phyloP scores from a whole-genome alignment of 1,284 basidiomycete genomes.

The Fistulinella staudtii region DNA sequence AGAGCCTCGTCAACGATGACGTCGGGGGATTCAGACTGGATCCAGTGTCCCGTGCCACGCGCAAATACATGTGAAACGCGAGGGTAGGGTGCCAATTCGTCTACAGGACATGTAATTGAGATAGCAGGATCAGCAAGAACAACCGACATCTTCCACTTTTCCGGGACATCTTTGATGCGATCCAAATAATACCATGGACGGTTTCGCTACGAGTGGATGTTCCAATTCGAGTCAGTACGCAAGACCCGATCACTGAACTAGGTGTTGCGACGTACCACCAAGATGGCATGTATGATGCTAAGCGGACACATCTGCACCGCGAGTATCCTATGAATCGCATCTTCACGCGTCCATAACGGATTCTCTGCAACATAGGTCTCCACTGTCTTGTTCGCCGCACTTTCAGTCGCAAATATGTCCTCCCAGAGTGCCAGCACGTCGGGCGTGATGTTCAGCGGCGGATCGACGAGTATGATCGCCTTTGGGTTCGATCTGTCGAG shows the following conservation, averaged over 20 bases:
- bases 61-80: slow-evolving; percentile 16
- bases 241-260: background rate
- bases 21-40: slow-evolving; percentile 24
- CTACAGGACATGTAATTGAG: slow-evolving; percentile 3
- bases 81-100: slow-evolving; percentile 11
- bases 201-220: slow-evolving; percentile 10
- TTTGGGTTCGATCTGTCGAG: slow-evolving; percentile 15
- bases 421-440: slow-evolving; percentile 1
- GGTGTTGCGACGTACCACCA: slow-evolving; percentile 7
- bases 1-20: slow-evolving; percentile 23
- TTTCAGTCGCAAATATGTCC: background rate
- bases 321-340: slow-evolving; percentile 15
- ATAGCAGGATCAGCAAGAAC: slow-evolving; percentile 20
- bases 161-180: slow-evolving; percentile 5
- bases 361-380: slow-evolving; percentile 11
- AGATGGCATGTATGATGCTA: slow-evolving; percentile 9
- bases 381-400: slow-evolving; percentile 3
- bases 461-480: slow-evolving; percentile 25
- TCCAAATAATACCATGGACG: slow-evolving; percentile 18
- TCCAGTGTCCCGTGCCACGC: slow-evolving; percentile 20
- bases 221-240: background rate
- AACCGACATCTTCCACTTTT: slow-evolving; percentile 16
- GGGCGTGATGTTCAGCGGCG: slow-evolving; percentile 5
- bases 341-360: slow-evolving; percentile 19
- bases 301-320: slow-evolving; percentile 15